phyloP scores from a whole-genome alignment of 164 flowering plant genomes.

The Warburgia ugandensis region DNA sequence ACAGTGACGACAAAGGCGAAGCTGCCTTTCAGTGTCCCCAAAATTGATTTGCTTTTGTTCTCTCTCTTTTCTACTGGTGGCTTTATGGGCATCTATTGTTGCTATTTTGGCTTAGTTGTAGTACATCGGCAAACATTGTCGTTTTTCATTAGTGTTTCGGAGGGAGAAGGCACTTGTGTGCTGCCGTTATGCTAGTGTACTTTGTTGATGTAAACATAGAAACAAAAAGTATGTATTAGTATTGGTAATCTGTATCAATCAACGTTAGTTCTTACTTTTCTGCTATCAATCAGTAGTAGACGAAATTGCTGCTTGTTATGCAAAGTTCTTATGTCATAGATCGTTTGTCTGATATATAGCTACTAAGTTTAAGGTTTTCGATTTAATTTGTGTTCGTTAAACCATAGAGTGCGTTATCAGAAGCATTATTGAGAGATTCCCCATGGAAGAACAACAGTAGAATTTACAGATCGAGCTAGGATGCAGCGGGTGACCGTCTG shows the following conservation, averaged over 20 bases:
- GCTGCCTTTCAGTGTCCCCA: background rate
- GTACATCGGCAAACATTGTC: background rate
- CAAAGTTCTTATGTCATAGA: no score
- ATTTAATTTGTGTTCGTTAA: no score
- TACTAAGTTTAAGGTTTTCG: no score
- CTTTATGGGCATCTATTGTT: conserved; percentile 5
- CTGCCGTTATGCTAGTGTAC: conserved; percentile 3
- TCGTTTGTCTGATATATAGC: no score
- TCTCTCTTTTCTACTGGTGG: background rate
- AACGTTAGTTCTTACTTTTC: no score
- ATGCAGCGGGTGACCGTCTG: no score
- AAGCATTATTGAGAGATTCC: no score
- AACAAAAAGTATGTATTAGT: conserved; percentile 5
- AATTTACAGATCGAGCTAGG: no score
- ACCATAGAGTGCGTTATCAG: no score
- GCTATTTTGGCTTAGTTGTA: conserved; percentile 19
- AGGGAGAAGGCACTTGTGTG: background rate
- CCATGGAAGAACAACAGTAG: no score
- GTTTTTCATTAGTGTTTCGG: background rate
- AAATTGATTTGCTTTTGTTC: background rate
- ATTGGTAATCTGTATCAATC: background rate
- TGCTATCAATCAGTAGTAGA: no score
- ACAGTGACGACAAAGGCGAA: conserved; percentile 2
- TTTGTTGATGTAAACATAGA: conserved; percentile 11
- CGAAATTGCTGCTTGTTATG: no score